phyloP scores from a whole-genome alignment of 2,329 filamentous ascomycete species.

The Aureobasidium namibiae region DNA sequence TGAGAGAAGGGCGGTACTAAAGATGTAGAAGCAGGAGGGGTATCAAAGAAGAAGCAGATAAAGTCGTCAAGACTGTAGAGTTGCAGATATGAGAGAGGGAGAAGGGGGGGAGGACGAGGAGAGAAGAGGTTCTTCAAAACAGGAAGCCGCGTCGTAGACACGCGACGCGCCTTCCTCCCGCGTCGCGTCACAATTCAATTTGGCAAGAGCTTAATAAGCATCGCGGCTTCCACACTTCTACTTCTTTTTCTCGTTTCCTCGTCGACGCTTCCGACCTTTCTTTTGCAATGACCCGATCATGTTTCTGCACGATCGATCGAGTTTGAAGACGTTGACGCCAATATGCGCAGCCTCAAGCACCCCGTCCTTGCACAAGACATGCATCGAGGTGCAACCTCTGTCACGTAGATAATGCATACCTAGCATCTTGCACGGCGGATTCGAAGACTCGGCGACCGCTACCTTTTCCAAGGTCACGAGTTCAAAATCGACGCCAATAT shows the following conservation, averaged over 20 bases:
- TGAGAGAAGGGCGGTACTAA: neutral
- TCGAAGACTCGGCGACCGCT: slow-evolving; percentile 78
- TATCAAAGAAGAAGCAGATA: slow-evolving; percentile 12
- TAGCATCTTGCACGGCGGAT: slow-evolving; percentile 52
- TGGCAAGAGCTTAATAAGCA: neutral
- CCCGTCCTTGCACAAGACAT: neutral
- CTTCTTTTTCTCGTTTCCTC: slow-evolving; percentile 10
- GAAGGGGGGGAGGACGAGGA: neutral
- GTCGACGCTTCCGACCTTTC: slow-evolving; percentile 1
- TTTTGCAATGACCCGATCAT: neutral
- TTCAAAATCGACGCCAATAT: slow-evolving; percentile 82
- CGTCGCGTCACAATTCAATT: no score
- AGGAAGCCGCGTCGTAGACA: neutral
- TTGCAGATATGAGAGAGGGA: neutral
- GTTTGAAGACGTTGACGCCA: neutral
- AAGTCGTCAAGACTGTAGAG: slow-evolving; percentile 7
- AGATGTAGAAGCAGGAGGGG: slow-evolving; percentile 9
- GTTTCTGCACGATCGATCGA: neutral
- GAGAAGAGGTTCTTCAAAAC: no score
- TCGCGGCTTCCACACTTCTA: neutral
- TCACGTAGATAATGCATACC: neutral
- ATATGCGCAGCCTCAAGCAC: neutral
- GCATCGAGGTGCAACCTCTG: neutral
- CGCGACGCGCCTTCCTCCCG: neutral
- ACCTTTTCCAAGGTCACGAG: slow-evolving; percentile 62